Evolutionary conservation across 1,139 yeast species (phyloP), one percentile per base, ranked within the genome.

Genomic region (Lizanozyma gosingica): DNA sequence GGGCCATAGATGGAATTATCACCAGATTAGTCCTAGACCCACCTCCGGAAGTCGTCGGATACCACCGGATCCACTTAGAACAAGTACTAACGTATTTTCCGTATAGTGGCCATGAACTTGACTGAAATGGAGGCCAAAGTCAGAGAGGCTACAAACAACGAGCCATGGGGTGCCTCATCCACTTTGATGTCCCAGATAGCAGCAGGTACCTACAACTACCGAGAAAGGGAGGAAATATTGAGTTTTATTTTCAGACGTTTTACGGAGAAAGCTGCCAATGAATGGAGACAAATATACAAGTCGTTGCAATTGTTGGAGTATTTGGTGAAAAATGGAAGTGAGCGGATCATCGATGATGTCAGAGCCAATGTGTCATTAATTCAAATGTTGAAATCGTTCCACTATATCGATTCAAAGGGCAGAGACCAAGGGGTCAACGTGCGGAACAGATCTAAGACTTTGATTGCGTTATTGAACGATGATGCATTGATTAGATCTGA

Each of bases 151-250:
- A 92, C 98, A 42, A 92, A 92, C 60, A 92, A 92, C 59, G 99
- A 92, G 62, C 98, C 98, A 2, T 92, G 99, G 99, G 98, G 98
- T n/a, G 94, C 97, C 2, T 80, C 95, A 2, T 76, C 94, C 3
- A 77, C 95, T 2, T 66, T 85, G 56, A 92, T 94, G 97, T 84
- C 83, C 46, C 94, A 88, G 57, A 92, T 94, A 52, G 94, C 98
- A 4, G 84, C 88, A 32, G 97, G 95, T 2, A 92, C 98, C 4
- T 86, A 86, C 63, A 86, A 85, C 62, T 84, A 84, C 55, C 67
- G 87, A 47, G 94, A 83, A 53, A 63, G 94, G 45, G 90, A 83
- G 54, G 94, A 83, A 55, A 77, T 83, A 45, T 65, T 80, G 40
- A 79, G 83, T 3, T 80, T 82, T 71, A 71, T 81, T 33, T 80